Evolutionary conservation across 306 rosid genomes (phyloP), one percentile per base, ranked within the genome.

Genomic region (Calophaca sinica): DNA sequence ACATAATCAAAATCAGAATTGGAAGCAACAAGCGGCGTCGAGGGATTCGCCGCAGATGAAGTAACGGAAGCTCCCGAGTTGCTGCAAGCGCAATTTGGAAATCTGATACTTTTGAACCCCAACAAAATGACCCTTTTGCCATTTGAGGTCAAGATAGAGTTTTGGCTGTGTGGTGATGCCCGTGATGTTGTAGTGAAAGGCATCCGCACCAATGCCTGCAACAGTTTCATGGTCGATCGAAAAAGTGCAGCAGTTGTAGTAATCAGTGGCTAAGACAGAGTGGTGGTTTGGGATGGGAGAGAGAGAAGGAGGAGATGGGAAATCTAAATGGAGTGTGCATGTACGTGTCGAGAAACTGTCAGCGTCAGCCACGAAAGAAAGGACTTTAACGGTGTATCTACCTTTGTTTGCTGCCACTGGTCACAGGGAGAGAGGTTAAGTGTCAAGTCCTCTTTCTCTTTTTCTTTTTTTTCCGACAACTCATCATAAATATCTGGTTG

Each of bases 51-150:
- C 1, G 79, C 62, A 33, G 88, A 50, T 5, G 89, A 84, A 61
- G 96, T 78, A 77, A 88, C 75, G 1, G 65, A 50, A 9, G 82
- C 48, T 35, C 79, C 84, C 0, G 87, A 72, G 82, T 72, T 70
- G 76, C 71, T 82, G 70, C 78, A 76, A 3, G 49, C 73, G 57
- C 78, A 77, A 32, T 50, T 85, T 0, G 68, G 54, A 31, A 87
- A 61, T 45, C 84, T 75, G 14, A 28, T 29, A 10, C 60, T 52
- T 68, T 33, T 79, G 29, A 63, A 28, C 13, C 79, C 75, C 35
- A 61, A 81, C 33, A 44, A 5, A 57, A 41, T 78, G 63, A 83
- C 69, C 75, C 84, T 65, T 77, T 28, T 70, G 10, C 75, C 78
- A 35, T 61, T 68, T 3, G 79, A 55, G 59, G 10, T 42, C 7